These are phyloP conservation scores for Mucor racemosus DNA, from an alignment of 371 early-diverging fungal genomes.

Conservation along the genomic window DNA sequence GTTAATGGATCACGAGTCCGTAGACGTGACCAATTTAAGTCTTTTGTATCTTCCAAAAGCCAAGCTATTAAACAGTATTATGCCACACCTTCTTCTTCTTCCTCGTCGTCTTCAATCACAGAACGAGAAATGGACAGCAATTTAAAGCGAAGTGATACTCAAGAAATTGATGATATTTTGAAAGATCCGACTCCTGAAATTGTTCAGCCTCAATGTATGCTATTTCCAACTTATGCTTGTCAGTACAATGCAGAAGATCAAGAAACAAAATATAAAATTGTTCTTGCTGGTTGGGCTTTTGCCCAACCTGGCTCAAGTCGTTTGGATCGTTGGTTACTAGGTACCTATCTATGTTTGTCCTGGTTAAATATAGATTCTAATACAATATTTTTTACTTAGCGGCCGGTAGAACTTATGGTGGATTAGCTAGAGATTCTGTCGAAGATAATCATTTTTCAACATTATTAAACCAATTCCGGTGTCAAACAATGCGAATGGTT, in stretches of 20 bases:
- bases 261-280: constrained; percentile 30
- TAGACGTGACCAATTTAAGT: constrained; percentile 31
- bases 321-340: constrained; percentile 37
- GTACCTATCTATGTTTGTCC: constrained; percentile 19
- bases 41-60: constrained; percentile 30
- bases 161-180: constrained; percentile 33
- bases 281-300: constrained; percentile 48
- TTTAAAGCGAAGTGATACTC: constrained; percentile 23
- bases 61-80: constrained; percentile 28
- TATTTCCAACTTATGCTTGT: constrained; percentile 49
- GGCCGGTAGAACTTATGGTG: constrained; percentile 49
- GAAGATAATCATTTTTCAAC: constrained; percentile 48
- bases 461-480: constrained; percentile 47
- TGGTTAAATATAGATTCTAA: neutral
- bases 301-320: constrained; percentile 43
- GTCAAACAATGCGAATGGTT: constrained; percentile 40
- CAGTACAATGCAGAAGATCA: constrained; percentile 20
- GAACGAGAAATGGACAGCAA: neutral
- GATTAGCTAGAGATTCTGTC: constrained; percentile 37
- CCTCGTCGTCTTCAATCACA: constrained; percentile 1
- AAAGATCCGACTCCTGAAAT: constrained; percentile 20
- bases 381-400: constrained; percentile 19
- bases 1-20: constrained; percentile 1
- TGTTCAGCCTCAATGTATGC: constrained; percentile 43
- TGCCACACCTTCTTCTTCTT: neutral